These are phyloP conservation scores for Hevea brasiliensis DNA, from an alignment of 345 rosid species.

Conservation along the genomic window DNA sequence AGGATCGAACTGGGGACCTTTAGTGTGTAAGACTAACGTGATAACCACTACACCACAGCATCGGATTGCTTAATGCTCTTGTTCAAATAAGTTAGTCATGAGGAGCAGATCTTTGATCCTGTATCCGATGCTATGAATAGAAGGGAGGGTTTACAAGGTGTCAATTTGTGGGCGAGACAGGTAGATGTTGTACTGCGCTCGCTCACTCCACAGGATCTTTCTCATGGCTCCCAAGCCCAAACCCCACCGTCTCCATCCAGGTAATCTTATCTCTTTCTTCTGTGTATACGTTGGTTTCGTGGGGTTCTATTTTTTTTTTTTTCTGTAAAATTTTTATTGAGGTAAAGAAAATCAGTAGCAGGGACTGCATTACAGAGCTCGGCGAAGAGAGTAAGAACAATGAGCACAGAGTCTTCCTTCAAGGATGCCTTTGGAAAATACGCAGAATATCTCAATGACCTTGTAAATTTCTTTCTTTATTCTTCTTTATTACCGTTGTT, in stretches of 20 bases:
- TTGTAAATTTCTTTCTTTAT: constrained; percentile 32
- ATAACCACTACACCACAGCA: constrained; percentile 43
- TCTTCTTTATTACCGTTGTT: not conserved
- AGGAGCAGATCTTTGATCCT: too few relatives aligned
- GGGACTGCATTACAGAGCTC: constrained; percentile 41
- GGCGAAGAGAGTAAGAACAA: constrained; percentile 44
- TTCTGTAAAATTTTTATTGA: not conserved
- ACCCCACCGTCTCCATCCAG: constrained; percentile 43
- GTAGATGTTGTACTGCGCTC: constrained; percentile 37
- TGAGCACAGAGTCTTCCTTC: constrained; percentile 46
- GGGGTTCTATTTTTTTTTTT: too few relatives aligned
- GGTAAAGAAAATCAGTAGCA: constrained; percentile 22
- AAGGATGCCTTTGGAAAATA: constrained; percentile 53
- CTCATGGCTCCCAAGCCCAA: constrained; percentile 47
- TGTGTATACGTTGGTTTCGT: not conserved
- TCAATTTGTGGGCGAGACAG: not conserved
- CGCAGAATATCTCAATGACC: constrained; percentile 64
- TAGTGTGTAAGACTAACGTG: constrained; percentile 41
- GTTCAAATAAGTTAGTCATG: too few relatives aligned
- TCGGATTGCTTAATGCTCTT: too few relatives aligned
- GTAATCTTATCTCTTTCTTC: constrained; percentile 20
- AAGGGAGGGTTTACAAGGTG: not conserved
- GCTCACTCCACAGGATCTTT: constrained; percentile 24
- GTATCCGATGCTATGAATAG: too few relatives aligned
- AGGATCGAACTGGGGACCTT: constrained; percentile 40